Evolutionary conservation across 345 rosid genomes (phyloP), one percentile per base, ranked within the genome.

Genomic region (Excoecaria cochinchinensis): DNA sequence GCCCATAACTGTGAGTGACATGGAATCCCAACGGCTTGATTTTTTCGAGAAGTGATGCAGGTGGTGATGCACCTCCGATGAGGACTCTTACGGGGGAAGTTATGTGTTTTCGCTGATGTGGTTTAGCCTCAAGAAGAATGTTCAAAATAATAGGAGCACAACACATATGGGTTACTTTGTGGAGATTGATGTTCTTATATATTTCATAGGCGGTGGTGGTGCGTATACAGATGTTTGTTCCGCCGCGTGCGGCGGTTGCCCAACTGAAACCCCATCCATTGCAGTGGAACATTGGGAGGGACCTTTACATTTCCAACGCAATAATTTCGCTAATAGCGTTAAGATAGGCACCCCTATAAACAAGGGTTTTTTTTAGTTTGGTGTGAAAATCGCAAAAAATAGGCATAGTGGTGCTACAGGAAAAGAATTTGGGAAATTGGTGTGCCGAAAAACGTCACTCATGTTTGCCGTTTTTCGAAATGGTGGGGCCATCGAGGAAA

Each of bases 241-340:
- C 98, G 0, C 98, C 98, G 0, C 86, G 86, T 0, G 97, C 97
- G 0, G 95, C 92, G 3, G 81, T 50, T 0, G 91, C 88, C 97
- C 97, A 93, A 0, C 94, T 82, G 82, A 90, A 91, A 8, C 89
- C 85, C 98, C 98, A 91, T 0, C 97, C 97, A 47, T 90, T 90
- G 69, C 93, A 90, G 68, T 93, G 97, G 75, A 90, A 91, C 93
- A 90, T 93, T 0, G 97, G 98, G 2, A 93, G 90, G 1, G 95
- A 81, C 97, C 97, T 69, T 40, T 85, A 85, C 93, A 93, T 90
- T 80, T 87, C 87, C 90, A 86, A 89, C 8, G 89, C 91, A 8
- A 89, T 69, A 62, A 90, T 75, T 39, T 84, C 60, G 70, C 88
- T 86, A 0, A 87, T 82, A 1, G 90, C 82, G 77, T 89, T 91